Conservation (phyloP, 2,329 filamentous ascomycete species). For the Salinomyces thailandicus region DNA sequence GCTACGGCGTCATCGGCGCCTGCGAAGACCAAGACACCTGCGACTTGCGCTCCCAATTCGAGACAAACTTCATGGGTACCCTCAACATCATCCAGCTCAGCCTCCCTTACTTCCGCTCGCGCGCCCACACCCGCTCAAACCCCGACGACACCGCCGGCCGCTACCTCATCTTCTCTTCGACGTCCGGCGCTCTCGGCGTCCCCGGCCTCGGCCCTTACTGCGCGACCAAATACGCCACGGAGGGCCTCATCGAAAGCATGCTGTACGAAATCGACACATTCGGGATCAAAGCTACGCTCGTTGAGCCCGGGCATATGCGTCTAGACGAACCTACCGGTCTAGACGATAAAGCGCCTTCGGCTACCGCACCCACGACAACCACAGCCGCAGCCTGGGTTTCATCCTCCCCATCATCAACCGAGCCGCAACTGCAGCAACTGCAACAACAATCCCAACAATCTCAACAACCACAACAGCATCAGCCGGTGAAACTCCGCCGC, state of each 20-base stretch:
- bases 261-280: slow-evolving; percentile 88
- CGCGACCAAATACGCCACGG: slow-evolving; percentile 93
- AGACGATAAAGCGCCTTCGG: slow-evolving; percentile 20
- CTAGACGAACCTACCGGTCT: slow-evolving; percentile 58
- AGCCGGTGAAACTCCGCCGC: too few relatives aligned
- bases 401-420: too few relatives aligned
- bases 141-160: slow-evolving; percentile 45
- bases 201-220: slow-evolving; percentile 90
- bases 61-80: slow-evolving; percentile 95
- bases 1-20: slow-evolving; percentile 88
- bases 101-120: slow-evolving; percentile 74
- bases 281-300: slow-evolving; percentile 86
- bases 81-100: slow-evolving; percentile 85
- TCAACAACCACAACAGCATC: too few relatives aligned
- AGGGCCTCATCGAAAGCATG: slow-evolving; percentile 92
- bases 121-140: slow-evolving; percentile 32
- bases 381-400: too few relatives aligned
- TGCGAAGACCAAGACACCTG: slow-evolving; percentile 96
- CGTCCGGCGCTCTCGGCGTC: slow-evolving; percentile 82
- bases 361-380: neutral
- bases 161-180: slow-evolving; percentile 92
- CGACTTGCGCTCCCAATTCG: slow-evolving; percentile 90
- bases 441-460: too few relatives aligned
- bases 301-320: slow-evolving; percentile 80
- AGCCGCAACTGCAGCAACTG: too few relatives aligned